Evolutionary conservation across 768 basidiomycete species (phyloP), one percentile per base, ranked within the genome.

Genomic region (Bullera alba): DNA sequence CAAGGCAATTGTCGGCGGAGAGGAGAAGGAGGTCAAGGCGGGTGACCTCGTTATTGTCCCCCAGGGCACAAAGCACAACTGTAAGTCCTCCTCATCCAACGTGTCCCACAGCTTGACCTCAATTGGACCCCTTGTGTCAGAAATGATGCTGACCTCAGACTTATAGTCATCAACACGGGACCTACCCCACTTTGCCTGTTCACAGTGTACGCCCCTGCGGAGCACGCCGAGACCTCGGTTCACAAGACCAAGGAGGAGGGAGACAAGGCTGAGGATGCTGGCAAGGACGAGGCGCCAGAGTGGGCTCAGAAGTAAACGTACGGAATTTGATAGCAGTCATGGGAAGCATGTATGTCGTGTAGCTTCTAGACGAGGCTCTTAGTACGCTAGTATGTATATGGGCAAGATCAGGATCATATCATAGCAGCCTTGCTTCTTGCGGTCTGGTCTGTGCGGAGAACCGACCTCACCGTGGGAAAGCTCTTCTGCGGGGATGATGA

Each of bases 21-120:
- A 75, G 51, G 71, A 72, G 55, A 65, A 69, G 52, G 63, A 64
- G 16, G 59, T 75, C 50, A 70, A 73, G 39, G 70, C 71, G 10
- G 74, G 73, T 5, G 74, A 75, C 52, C 44, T 75, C 45, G 70
- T 73, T 26, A 69, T 75, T 42, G 74, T 75, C 6, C 74, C 74
- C 27, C 73, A 73, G 54, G 73, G 73, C 5, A 73, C 71, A 6
- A 65, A 72, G 55, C 73, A 73, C 50, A 71, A 71, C 55, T 71
- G 67, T 71, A 30, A 49, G 65, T 56, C 17, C n/a, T 17, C 8
- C 32, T 34, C 10, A 34, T n/a, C 10, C 32, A 10, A n/a, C 32
- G 10, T 34, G 8, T n/a, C 32, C 32, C 32, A 10, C 32, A 8
- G 8, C 8, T 34, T n/a, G 32, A n/a, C n/a, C 32, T 8, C 32